Base-by-base conservation (phyloP, 768 basidiomycete genomes). In the Pisolithus microcarpus region DNA sequence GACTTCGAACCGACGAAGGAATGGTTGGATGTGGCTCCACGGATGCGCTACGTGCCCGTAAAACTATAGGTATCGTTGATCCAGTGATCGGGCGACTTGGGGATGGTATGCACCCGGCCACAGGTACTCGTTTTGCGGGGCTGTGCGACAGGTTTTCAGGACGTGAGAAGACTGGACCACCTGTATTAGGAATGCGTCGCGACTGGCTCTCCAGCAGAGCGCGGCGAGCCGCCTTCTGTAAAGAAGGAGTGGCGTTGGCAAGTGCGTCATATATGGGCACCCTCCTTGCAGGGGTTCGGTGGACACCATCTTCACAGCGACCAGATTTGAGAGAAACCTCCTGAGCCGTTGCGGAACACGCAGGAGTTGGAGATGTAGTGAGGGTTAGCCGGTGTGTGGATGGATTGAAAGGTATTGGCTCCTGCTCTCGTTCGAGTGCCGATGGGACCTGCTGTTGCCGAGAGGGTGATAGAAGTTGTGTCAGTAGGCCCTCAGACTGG, bases 271-370 rank as follows among this genome's bases (percentile, higher is more conserved):
- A 66, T 6, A 85, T 72, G 15, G 78, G 77, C 45, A 87, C 76
- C 52, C 85, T 75, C 43, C 79, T 77, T 2, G 85, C 84, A 38
- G 85, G 85, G 4, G 84, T 82, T 39, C 75, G 75, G 46, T 61
- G 57, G 9, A 69, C 61, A 38, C 79, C 74, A 43, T 75, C 40
- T 58, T 50, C 47, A 62, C 66, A 50, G 66, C 58, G 43, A 59
- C 69, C 51, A 61, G 65, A 55, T 65, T 74, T 60, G 55, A 62
- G 38, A n/a, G 70, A 68, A 16, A 71, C 24, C 55, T 49, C 34
- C 53, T 45, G 5, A 38, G 34, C 30, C 26, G 28, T 44, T 31
- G 48, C 58, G 23, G 56, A 57, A 51, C 57, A 67, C 45, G 52
- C 54, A 48, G 57, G 68, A 9, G 62, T 70, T 56, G 55, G 66